A percentile compares a stretch with the other conserved stretches of the same genome.
These are phyloP conservation scores for Ophiocordyceps sinensis DNA, from an alignment of 2,329 filamentous ascomycete genomes.

Conservation along the genomic window DNA sequence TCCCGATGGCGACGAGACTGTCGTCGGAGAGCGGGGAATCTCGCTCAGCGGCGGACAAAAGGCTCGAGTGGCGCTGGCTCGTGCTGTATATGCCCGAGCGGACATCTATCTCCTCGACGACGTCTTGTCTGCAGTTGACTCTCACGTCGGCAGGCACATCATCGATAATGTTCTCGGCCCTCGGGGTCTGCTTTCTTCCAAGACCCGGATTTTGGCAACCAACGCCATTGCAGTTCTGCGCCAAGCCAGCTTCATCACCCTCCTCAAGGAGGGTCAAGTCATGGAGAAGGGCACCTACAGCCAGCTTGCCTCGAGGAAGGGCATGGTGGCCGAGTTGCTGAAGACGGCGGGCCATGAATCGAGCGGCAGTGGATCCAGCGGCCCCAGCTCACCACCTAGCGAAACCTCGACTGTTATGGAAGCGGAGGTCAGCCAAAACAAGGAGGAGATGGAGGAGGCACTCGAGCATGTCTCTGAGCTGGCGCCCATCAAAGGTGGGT, in stretches of 20 bases:
- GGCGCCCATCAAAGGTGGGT: slow-evolving; percentile 52
- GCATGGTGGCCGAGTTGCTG: slow-evolving; percentile 72
- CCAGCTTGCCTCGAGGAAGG: slow-evolving; percentile 87
- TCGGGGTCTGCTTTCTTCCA: slow-evolving; percentile 65
- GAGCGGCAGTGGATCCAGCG: slow-evolving; percentile 22
- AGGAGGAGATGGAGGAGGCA: slow-evolving; percentile 58
- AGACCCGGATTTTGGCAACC: slow-evolving; percentile 86
- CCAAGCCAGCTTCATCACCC: slow-evolving; percentile 76
- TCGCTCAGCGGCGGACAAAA: slow-evolving; percentile 94
- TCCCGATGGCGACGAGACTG: slow-evolving; percentile 90
- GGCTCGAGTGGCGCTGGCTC: slow-evolving; percentile 77
- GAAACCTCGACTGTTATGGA: slow-evolving; percentile 45
- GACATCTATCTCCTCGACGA: slow-evolving; percentile 94
- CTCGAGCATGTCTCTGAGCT: slow-evolving; percentile 66
- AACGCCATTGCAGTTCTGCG: slow-evolving; percentile 87
- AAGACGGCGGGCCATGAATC: slow-evolving; percentile 55
- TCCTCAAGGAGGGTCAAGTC: slow-evolving; percentile 71
- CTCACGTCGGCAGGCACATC: slow-evolving; percentile 87
- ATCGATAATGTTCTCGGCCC: slow-evolving; percentile 88
- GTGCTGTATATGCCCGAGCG: slow-evolving; percentile 92
- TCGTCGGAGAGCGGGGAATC: slow-evolving; percentile 93
- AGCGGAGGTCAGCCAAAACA: slow-evolving; percentile 35
- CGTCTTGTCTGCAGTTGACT: slow-evolving; percentile 91
- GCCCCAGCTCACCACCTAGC: slow-evolving; percentile 31
- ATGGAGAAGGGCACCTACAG: slow-evolving; percentile 81